These are phyloP conservation scores for Silybum marianum DNA, from an alignment of 129 eudicot species.

Conservation along the genomic window DNA sequence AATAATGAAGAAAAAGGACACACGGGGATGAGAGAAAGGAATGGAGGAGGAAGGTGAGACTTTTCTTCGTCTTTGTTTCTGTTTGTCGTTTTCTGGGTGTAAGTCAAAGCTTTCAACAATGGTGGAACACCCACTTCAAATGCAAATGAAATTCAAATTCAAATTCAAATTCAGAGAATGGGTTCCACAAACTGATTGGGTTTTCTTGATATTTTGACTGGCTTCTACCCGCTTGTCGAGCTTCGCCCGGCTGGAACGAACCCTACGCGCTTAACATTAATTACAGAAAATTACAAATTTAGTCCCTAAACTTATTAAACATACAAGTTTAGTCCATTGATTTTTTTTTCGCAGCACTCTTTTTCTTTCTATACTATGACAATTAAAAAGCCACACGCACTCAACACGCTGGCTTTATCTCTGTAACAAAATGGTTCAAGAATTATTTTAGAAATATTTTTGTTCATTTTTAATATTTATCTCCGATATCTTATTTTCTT, in stretches of 20 bases:
- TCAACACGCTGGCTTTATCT: no score
- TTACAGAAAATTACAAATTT: neutral
- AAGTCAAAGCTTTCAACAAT: constrained; percentile 60
- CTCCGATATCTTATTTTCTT: no score
- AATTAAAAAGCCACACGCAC: no score
- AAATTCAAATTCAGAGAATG: constrained; percentile 3
- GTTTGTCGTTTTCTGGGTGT: constrained; percentile 35
- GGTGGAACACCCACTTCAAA: constrained; percentile 50
- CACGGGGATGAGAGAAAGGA: constrained; percentile 35
- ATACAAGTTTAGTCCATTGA: neutral
- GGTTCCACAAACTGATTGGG: constrained; percentile 29
- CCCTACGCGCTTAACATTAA: neutral
- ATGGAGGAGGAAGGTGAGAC: constrained; percentile 76
- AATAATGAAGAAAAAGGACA: constrained; percentile 19
- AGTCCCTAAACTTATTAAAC: constrained; percentile 2
- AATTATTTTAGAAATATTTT: neutral
- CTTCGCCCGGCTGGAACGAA: constrained; percentile 24
- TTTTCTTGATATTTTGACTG: constrained; percentile 16
- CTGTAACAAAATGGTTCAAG: neutral
- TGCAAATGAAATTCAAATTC: constrained; percentile 47
- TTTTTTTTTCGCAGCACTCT: neutral
- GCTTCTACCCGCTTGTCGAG: constrained; percentile 14
- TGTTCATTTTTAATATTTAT: neutral
- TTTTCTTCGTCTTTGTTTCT: constrained; percentile 50
- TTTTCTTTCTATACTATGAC: no score